Evolutionary conservation across 2,329 filamentous ascomycete genomes (phyloP).

Genomic region (Sphaerostilbella broomeana): DNA sequence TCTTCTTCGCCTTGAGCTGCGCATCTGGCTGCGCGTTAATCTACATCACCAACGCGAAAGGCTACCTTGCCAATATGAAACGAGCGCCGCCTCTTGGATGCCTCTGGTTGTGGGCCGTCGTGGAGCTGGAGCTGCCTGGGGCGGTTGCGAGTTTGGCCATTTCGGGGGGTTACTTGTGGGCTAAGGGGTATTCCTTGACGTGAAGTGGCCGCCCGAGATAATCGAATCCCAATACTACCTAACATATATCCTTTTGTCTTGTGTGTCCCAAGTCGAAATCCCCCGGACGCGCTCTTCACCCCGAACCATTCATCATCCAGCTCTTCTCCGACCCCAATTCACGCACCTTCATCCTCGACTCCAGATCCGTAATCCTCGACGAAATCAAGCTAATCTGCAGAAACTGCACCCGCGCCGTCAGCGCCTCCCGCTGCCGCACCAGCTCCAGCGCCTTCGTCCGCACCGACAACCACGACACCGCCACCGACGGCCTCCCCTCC

Average conservation of each 20-base stretch:
- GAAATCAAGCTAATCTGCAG: constrained; percentile 35
- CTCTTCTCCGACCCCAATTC: constrained; percentile 25
- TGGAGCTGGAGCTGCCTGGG: constrained; percentile 70
- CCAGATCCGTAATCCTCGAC: constrained; percentile 18
- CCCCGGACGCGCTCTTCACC: background rate
- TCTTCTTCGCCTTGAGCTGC: constrained; percentile 60
- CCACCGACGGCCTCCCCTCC: constrained; percentile 30
- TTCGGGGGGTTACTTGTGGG: constrained; percentile 40
- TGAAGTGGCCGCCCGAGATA: no score
- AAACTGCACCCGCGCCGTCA: constrained; percentile 40
- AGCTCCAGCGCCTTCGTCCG: constrained; percentile 39
- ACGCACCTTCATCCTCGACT: constrained; percentile 25
- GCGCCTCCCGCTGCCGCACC: constrained; percentile 38
- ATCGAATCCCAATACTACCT: no score
- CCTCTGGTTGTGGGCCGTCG: constrained; percentile 86
- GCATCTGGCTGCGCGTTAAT: constrained; percentile 71
- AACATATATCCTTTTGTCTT: no score
- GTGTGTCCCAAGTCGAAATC: background rate
- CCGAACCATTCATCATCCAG: background rate
- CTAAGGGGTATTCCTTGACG: constrained; percentile 42
- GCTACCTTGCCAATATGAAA: constrained; percentile 88
- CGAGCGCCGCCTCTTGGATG: constrained; percentile 81
- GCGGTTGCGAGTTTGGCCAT: constrained; percentile 50
- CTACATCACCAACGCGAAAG: constrained; percentile 68
- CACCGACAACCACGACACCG: constrained; percentile 39